Evolutionary conservation across 2,329 filamentous ascomycete genomes (phyloP).

Genomic region (Hypoxylon rubiginosum): DNA sequence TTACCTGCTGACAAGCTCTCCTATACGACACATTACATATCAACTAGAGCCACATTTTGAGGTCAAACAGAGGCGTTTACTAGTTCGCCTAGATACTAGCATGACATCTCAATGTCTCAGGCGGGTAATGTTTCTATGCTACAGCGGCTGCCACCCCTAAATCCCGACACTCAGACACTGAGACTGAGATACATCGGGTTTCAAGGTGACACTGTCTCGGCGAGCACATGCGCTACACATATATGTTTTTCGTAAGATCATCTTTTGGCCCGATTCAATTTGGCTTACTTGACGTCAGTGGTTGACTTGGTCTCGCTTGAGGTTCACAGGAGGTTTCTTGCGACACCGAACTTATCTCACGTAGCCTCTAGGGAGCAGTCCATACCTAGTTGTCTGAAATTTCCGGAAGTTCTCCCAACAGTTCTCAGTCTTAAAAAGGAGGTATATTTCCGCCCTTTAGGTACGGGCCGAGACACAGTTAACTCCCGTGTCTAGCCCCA

Average conservation of each 20-base stretch:
- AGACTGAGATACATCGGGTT: conserved; percentile 34
- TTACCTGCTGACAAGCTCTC: neutral
- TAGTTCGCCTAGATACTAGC: conserved; percentile 4
- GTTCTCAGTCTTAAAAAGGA: conserved; percentile 1
- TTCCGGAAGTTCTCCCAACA: conserved; percentile 10
- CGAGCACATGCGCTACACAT: conserved; percentile 12
- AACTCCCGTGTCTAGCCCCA: conserved; percentile 4
- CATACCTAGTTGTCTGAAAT: conserved; percentile 11
- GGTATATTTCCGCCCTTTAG: conserved; percentile 24
- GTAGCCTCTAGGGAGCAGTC: neutral
- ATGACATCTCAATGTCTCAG: conserved; percentile 37
- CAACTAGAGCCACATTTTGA: conserved; percentile 20
- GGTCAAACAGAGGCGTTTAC: conserved; percentile 12
- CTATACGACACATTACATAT: neutral
- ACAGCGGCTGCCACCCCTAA: conserved; percentile 38
- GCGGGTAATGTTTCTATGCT: conserved; percentile 17
- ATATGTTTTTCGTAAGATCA: conserved; percentile 2
- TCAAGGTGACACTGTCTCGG: conserved; percentile 41
- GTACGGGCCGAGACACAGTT: conserved; percentile 25
- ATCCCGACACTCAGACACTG: conserved; percentile 27
- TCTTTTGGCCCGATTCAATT: neutral
- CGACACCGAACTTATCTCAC: conserved; percentile 6
- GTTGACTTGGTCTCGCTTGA: conserved; percentile 3
- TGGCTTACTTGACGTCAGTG: conserved; percentile 15
- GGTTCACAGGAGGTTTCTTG: neutral